Base-by-base conservation (phyloP, 208 protist species). In the Crithidia brevicula region DNA sequence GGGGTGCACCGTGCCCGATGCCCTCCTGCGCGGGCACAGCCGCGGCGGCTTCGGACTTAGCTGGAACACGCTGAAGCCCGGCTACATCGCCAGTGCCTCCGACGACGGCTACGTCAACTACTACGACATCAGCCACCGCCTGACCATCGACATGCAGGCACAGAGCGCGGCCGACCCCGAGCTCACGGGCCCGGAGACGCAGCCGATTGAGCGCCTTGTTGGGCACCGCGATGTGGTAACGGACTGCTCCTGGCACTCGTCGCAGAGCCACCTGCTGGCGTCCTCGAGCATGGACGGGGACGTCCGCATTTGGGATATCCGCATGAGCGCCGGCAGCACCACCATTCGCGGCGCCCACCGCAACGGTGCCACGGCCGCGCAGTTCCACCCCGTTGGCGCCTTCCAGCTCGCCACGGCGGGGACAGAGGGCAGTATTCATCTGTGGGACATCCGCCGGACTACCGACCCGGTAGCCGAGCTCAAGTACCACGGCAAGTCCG, bases 271-370 rank as follows among this genome's bases (percentile, higher is more conserved):
- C 36, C 67, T 98, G 36, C 97, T 99, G 61, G 96, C 85, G 28
- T 98, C 95, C 1, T 94, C 96, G 22, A 92, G 92, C 65, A 96
- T 99, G 80, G 98, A 99, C 79, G 83, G 85, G n/a, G 79, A 93
- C 42, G 74, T 99, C 4, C 70, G 76, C 40, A 79, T 93, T 33
- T 98, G 94, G 94, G 94, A 98, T 72, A 97, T 75, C 20, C 86
- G 91, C 53, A 74, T 60, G 31, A 52, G 40, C 57, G 30, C 38
- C 9, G 66, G 45, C 23, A 72, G 46, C 23, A 74, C 45, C 65
- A 76, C 64, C 34, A 73, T 85, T 22, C 43, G 49, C 23, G 57
- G 34, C 27, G 85, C 74, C 4, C 81, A 88, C 67, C 42, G 30
- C 22, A 74, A 70, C 62, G 82, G 82, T 40, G 70, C 70, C 28